Percentiles rank a stretch among this genome's conserved stretches.
Evolutionary conservation across 176 grass and related monocot genomes (phyloP).

Genomic region (Secale cereale): DNA sequence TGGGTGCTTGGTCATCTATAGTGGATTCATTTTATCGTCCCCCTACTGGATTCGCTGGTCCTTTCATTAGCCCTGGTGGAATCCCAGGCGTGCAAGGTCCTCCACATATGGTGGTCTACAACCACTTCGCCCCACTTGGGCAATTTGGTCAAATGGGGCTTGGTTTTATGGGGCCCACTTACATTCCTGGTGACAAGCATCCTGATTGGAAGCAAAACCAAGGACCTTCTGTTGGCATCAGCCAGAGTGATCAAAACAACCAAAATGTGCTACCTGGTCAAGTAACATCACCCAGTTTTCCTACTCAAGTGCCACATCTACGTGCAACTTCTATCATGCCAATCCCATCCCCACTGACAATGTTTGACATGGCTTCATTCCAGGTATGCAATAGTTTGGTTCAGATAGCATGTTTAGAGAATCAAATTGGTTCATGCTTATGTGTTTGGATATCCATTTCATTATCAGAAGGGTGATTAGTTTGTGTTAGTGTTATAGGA

Average conservation of each 20-base stretch:
- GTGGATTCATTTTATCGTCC: constrained; percentile 85
- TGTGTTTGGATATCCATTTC: neutral
- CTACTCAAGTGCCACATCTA: constrained; percentile 67
- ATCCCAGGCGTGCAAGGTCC: constrained; percentile 84
- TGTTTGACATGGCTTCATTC: constrained; percentile 95
- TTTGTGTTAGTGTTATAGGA: constrained; percentile 6
- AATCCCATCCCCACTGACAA: constrained; percentile 66
- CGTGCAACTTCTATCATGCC: constrained; percentile 79
- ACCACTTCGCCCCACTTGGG: constrained; percentile 86
- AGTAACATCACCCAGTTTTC: constrained; percentile 47
- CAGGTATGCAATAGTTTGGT: constrained; percentile 59
- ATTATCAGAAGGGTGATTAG: constrained; percentile 1
- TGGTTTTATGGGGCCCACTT: constrained; percentile 89
- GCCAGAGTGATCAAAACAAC: constrained; percentile 60
- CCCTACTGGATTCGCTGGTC: constrained; percentile 70
- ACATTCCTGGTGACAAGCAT: constrained; percentile 88
- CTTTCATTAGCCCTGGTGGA: constrained; percentile 87
- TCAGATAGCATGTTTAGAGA: constrained; percentile 14
- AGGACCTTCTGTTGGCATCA: constrained; percentile 47
- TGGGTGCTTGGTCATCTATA: constrained; percentile 71
- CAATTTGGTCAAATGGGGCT: constrained; percentile 93
- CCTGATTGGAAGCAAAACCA: constrained; percentile 85
- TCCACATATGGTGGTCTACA: constrained; percentile 96
- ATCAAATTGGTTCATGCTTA: neutral
- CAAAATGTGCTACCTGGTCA: constrained; percentile 65